A percentile compares a stretch with the other conserved stretches of the same genome.
Conservation (phyloP, 2,329 filamentous ascomycete genomes). For the Drechslera avenae region DNA sequence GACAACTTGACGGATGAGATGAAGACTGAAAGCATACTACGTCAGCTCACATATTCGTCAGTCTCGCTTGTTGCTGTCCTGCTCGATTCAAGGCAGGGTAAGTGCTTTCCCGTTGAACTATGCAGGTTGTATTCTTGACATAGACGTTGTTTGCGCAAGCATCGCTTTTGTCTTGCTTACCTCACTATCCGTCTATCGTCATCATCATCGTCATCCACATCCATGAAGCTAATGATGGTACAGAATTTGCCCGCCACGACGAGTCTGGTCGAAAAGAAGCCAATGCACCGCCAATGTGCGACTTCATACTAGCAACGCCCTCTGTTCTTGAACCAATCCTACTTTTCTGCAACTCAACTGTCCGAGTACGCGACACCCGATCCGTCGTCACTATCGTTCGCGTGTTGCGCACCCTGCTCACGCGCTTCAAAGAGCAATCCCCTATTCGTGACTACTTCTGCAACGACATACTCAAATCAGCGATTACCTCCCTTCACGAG, state of each 20-base stretch:
- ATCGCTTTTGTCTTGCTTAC: background rate
- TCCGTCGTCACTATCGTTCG: conserved; percentile 85
- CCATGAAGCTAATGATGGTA: background rate
- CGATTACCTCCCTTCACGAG: conserved; percentile 88
- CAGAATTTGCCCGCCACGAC: conserved; percentile 41
- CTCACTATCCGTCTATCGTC: background rate
- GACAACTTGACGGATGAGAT: conserved; percentile 88
- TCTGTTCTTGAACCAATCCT: conserved; percentile 85
- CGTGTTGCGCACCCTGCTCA: conserved; percentile 83
- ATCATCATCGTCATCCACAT: too few relatives aligned
- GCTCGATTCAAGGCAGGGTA: conserved; percentile 67
- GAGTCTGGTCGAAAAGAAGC: conserved; percentile 43
- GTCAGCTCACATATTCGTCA: conserved; percentile 89
- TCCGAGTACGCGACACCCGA: conserved; percentile 86
- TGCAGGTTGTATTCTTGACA: background rate
- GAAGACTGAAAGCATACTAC: conserved; percentile 94
- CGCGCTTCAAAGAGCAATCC: conserved; percentile 68
- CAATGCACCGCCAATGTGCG: conserved; percentile 68
- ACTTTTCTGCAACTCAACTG: conserved; percentile 87
- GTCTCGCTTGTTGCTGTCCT: conserved; percentile 91
- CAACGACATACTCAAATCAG: conserved; percentile 84
- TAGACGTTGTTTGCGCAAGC: background rate
- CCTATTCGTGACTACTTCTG: conserved; percentile 86
- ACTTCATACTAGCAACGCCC: conserved; percentile 80
- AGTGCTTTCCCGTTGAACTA: conserved; percentile 2